Conservation (phyloP, 352 stramenopile genomes). For the Elongisporangium anandrum region DNA sequence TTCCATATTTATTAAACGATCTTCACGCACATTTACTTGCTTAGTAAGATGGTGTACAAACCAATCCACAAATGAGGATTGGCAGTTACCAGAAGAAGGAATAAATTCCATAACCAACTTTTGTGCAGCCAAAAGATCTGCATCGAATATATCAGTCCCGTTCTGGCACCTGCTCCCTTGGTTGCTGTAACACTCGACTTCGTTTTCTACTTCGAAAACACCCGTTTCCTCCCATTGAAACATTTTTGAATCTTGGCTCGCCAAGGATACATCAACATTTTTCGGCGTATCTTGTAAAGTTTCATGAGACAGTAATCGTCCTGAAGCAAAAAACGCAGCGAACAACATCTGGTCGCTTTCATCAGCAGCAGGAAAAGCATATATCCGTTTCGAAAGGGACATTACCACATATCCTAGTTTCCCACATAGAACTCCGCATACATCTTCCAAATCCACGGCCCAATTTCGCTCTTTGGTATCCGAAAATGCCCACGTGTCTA, state of each 20-base stretch:
- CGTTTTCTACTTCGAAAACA: constrained; percentile 55
- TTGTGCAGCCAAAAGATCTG: neutral
- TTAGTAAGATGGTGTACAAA: neutral
- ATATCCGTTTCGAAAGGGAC: neutral
- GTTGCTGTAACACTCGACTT: constrained; percentile 11
- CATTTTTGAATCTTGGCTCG: constrained; percentile 16
- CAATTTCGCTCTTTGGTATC: constrained; percentile 19
- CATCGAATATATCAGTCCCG: neutral
- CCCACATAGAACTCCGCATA: constrained; percentile 39
- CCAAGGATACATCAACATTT: neutral
- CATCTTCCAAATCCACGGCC: constrained; percentile 45
- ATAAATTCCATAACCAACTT: neutral
- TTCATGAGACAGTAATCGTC: neutral
- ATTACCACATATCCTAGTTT: constrained; percentile 21
- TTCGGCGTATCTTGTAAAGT: neutral
- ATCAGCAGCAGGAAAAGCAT: neutral
- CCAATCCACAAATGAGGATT: neutral
- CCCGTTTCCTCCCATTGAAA: constrained; percentile 35
- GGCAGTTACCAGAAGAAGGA: neutral
- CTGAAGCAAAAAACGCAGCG: neutral
- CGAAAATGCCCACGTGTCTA: neutral
- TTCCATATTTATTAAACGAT: neutral
- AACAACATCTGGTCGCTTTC: neutral
- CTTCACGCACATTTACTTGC: neutral
- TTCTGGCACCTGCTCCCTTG: neutral